Evolutionary conservation across 164 flowering plant genomes (phyloP), one percentile per base, ranked within the genome.

Genomic region (Brasenia schreberi): DNA sequence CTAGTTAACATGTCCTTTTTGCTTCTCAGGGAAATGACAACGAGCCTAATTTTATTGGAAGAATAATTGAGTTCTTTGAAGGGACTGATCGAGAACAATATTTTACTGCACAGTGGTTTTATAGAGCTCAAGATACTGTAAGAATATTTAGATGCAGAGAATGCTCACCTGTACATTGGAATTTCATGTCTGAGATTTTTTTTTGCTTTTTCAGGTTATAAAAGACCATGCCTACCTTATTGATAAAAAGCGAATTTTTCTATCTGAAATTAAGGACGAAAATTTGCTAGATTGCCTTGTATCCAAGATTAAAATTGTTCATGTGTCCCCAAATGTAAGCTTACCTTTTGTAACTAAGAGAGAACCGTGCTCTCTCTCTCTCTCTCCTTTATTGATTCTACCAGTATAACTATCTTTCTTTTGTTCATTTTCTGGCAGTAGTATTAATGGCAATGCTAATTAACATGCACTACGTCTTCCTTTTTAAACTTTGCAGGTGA

Each of bases 21-120:
- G n/a, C n/a, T n/a, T n/a, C n/a, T n/a, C n/a, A n/a, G n/a, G n/a
- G n/a, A n/a, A n/a, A n/a, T n/a, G n/a, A n/a, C n/a, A n/a, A n/a
- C n/a, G n/a, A n/a, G n/a, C n/a, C n/a, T n/a, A n/a, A n/a, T n/a
- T n/a, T n/a, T n/a, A n/a, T n/a, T n/a, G n/a, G n/a, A n/a, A n/a
- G n/a, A n/a, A n/a, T n/a, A n/a, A n/a, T n/a, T n/a, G n/a, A n/a
- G n/a, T n/a, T n/a, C n/a, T n/a, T n/a, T n/a, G n/a, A n/a, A n/a
- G n/a, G n/a, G n/a, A n/a, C n/a, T n/a, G n/a, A n/a, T n/a, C n/a
- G n/a, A n/a, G n/a, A n/a, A n/a, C n/a, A n/a, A n/a, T 78, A 84
- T 59, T 84, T 86, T 58, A 80, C 79, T 0, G 89, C 91, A 0
- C 94, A 79, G n/a, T 92, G 98, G 98, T 92, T 72, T n/a, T n/a